Percentiles rank a stretch among this genome's conserved stretches.
These are phyloP conservation scores for Balamuthia mandrillaris DNA, from an alignment of 208 protist species.

Conservation along the genomic window DNA sequence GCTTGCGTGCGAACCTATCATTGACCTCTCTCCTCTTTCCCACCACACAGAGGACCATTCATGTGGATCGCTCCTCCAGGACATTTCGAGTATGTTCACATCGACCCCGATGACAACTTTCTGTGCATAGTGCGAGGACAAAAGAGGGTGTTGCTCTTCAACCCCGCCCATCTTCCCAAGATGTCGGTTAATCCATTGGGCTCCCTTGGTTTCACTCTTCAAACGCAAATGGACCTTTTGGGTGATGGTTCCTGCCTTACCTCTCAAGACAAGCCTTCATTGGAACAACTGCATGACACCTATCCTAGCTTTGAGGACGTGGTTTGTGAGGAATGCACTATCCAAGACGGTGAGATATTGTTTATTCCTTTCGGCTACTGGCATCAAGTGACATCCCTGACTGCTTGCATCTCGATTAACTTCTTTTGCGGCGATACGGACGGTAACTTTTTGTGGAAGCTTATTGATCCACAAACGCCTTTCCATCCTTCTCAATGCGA, in stretches of 20 bases:
- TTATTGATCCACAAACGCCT: not conserved
- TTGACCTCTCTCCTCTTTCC: not conserved
- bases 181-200: slow-evolving; percentile 18
- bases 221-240: slow-evolving; percentile 31
- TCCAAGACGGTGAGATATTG: slow-evolving; percentile 7
- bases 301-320: slow-evolving; percentile 9
- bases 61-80: slow-evolving; percentile 8
- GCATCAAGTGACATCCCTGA: slow-evolving; percentile 23
- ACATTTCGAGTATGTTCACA: slow-evolving; percentile 25
- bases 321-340: slow-evolving; percentile 12
- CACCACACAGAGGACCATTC: not conserved
- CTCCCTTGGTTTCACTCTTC: not conserved
- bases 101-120: slow-evolving; percentile 29
- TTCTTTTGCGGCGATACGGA: slow-evolving; percentile 8
- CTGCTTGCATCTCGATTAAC: slow-evolving; percentile 10
- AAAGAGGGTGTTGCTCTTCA: not conserved
- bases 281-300: not conserved
- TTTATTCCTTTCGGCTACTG: slow-evolving; percentile 29
- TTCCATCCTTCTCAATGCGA: not conserved
- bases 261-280: not conserved
- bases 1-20: not conserved
- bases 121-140: not conserved
- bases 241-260: not conserved
- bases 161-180: not conserved
- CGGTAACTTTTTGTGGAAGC: not conserved